Base-by-base conservation (phyloP, 2,329 filamentous ascomycete species). In the Alternaria sp. region DNA sequence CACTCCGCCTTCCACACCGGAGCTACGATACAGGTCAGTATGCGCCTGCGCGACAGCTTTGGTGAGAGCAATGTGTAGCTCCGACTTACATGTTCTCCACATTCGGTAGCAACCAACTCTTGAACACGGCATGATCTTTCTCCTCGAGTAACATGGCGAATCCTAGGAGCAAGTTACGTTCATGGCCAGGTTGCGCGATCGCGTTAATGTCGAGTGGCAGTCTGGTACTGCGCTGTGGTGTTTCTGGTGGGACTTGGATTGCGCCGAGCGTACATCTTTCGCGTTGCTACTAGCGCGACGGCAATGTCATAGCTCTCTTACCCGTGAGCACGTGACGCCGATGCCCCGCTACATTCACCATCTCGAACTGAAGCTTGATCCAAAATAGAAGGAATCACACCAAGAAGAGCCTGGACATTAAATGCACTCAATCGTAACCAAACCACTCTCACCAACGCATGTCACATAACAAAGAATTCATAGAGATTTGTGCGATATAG, bases 1-100 rank as follows among this genome's bases (percentile, higher is more conserved):
- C 6, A 95, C 91, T 73, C 93, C 92, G 30, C 90, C 87, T 76
- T 96, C 92, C 54, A 91, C 91, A 73, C 94, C 91, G 26, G 91
- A 92, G 57, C 91, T 93, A 53, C 44, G 12, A 5, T 28, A 17
- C 28, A 40, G 40, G 56, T 67, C 21, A 71, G 59, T 45, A 46
- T 49, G 50, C 25, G 25, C 54, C n/a, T 36, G 45, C 23, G 28
- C 36, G 46, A 57, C 3, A 23, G 7, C 23, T 47, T 58, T 44
- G 43, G 45, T 25, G 45, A 51, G 21, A 28, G 55, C 47, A 17
- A 62, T 9, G 17, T 17, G 36, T 46, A 19, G 44, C 45, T 49
- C 26, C 9, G 17, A 82, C 89, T 57, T 81, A 92, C 90, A 90
- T 91, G 74, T 91, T 88, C 76, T 92, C 91, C 57, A 94, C 87